Evolutionary conservation across 352 stramenopile genomes (phyloP), one percentile per base, ranked within the genome.

Genomic region (Phytophthora melonis): DNA sequence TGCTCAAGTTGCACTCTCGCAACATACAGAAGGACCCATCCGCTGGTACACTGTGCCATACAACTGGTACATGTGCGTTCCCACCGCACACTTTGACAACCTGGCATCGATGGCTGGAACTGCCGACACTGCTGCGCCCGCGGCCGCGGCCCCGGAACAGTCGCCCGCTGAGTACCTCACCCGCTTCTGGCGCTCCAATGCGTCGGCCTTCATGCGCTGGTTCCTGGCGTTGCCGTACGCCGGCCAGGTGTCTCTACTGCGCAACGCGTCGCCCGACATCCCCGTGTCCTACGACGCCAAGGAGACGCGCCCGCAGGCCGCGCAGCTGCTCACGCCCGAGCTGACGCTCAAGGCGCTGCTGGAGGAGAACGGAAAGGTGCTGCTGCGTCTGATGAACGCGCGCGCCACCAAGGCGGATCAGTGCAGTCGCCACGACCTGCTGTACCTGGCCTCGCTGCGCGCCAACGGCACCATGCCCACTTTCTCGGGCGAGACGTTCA

Each of bases 401-500:
- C 87, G 89, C 18, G 89, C 86, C 39, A 89, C 83, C 21, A 87
- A 87, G 25, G 50, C 67, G 3, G 86, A 94, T 25, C 86, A 94
- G 68, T 94, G 87, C 77, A 89, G 83, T 19, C 87, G 84, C 57
- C 85, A 94, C 53, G 89, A 96, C 30, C 74, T 94, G 27, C 50
- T 91, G 49, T 96, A 94, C 67, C 67, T 96, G 65, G 74, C 65
- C 32, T 83, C 85, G 11, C 70, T 96, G 23, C 87, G 87, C 27
- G 61, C 79, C 7, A 72, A 82, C 21, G 83, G 77, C 50, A 88
- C 75, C n/a, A 96, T 96, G 89, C 89, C 89, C 21, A 93, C 83
- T 45, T 96, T 96, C 78, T 96, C 89, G n/a, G 89, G 84, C 19
- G 84, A 93, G 56, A 91, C 89, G 21, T 93, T 96, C 73, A 79